Evolutionary conservation across 1,139 yeast species (phyloP).

Genomic region (Suhomyces kunorum): DNA sequence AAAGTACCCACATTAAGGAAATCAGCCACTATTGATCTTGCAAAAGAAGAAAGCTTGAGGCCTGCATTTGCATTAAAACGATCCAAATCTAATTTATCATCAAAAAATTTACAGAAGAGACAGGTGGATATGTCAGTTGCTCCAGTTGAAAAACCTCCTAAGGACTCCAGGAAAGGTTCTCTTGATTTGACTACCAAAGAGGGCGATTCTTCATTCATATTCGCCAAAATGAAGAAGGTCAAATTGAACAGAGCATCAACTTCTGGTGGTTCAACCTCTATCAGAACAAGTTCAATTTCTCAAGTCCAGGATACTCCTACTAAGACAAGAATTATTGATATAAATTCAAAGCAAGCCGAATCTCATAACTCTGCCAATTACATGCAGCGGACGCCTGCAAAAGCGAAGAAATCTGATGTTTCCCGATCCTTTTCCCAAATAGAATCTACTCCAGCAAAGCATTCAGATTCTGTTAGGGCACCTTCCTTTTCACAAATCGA

Average conservation of each 20-base stretch:
- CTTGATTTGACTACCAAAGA: slow-evolving; percentile 1
- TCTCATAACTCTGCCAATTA: neutral
- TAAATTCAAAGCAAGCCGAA: neutral
- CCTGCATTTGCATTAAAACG: slow-evolving; percentile 40
- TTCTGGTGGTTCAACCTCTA: neutral
- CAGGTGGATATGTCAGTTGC: slow-evolving; percentile 47
- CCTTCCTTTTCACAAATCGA: slow-evolving; percentile 1
- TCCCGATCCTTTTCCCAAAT: slow-evolving; percentile 5
- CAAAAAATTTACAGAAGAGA: slow-evolving; percentile 45
- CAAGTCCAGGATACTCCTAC: slow-evolving; percentile 32
- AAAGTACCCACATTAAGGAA: slow-evolving; percentile 23
- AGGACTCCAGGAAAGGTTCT: slow-evolving; percentile 3
- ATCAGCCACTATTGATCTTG: slow-evolving; percentile 15
- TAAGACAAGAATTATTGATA: slow-evolving; percentile 15
- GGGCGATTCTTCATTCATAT: slow-evolving; percentile 24
- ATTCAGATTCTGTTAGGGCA: neutral
- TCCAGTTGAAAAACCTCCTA: slow-evolving; percentile 2
- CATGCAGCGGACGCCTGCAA: neutral
- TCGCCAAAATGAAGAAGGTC: slow-evolving; percentile 30
- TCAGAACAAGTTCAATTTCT: slow-evolving; percentile 10
- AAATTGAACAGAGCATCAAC: slow-evolving; percentile 12
- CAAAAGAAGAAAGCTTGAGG: slow-evolving; percentile 23
- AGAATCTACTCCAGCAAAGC: slow-evolving; percentile 3
- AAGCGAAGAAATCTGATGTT: neutral
- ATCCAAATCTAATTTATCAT: slow-evolving; percentile 45